Evolutionary conservation across 192 early-diverging fungal genomes (phyloP).

Genomic region (Backusella mclennaniae): DNA sequence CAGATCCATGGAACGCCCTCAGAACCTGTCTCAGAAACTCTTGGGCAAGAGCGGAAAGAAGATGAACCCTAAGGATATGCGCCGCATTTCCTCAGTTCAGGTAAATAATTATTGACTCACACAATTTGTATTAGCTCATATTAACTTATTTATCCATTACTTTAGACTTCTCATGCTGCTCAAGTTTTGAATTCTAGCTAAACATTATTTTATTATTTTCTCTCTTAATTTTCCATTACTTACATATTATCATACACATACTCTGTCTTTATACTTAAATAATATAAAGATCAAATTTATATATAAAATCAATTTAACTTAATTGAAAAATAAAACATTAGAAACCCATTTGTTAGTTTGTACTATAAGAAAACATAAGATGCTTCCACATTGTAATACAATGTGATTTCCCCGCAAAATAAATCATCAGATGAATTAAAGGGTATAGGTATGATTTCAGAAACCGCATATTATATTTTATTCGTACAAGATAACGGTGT

Average conservation of each 20-base stretch:
- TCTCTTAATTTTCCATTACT: neutral
- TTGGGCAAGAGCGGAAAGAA: conserved; percentile 49
- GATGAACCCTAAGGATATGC: conserved; percentile 62
- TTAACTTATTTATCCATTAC: neutral
- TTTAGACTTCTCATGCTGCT: conserved; percentile 21
- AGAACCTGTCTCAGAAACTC: conserved; percentile 7
- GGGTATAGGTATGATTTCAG: too few relatives aligned
- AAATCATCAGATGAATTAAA: too few relatives aligned
- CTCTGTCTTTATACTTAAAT: neutral
- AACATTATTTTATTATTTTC: neutral
- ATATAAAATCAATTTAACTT: neutral
- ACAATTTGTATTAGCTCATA: too few relatives aligned
- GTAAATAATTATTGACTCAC: conserved; percentile 14
- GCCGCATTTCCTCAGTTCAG: conserved; percentile 68
- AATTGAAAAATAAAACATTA: neutral
- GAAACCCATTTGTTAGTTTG: neutral
- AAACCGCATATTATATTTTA: too few relatives aligned
- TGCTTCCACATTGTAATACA: too few relatives aligned
- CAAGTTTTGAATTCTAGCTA: conserved; percentile 20
- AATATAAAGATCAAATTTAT: neutral
- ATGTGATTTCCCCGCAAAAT: too few relatives aligned
- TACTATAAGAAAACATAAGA: too few relatives aligned
- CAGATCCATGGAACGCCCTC: conserved; percentile 24
- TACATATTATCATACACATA: neutral
- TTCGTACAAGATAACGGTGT: too few relatives aligned